phyloP scores from a whole-genome alignment of 768 basidiomycete genomes.

The Plicaturopsis crispa region DNA sequence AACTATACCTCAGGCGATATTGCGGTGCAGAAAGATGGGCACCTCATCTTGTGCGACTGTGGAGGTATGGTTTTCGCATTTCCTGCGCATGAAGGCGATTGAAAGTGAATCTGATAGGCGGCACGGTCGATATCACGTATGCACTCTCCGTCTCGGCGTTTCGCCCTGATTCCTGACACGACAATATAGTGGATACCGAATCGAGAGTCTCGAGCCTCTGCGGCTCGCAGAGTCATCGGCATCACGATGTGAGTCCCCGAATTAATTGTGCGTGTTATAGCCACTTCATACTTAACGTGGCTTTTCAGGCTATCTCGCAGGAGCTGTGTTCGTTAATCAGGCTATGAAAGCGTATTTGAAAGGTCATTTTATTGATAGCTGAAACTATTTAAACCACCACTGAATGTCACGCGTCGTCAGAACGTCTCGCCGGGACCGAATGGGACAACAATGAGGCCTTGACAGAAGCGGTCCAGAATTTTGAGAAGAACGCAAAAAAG shows the following conservation, averaged over 20 bases:
- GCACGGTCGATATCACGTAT: slow-evolving; percentile 15
- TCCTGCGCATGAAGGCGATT: background rate
- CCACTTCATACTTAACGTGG: background rate
- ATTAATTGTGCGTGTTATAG: background rate
- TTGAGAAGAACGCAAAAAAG: slow-evolving; percentile 16
- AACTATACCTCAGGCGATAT: too few species aligned
- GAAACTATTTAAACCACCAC: background rate
- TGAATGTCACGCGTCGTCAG: background rate
- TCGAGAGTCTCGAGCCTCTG: slow-evolving; percentile 5
- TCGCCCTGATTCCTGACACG: background rate
- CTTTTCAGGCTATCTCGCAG: slow-evolving; percentile 13
- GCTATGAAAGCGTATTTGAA: slow-evolving; percentile 12
- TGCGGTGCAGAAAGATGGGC: slow-evolving; percentile 10
- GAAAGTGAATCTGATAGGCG: slow-evolving; percentile 5
- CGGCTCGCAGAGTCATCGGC: slow-evolving; percentile 7
- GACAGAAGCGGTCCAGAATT: slow-evolving; percentile 11
- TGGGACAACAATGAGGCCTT: slow-evolving; percentile 12
- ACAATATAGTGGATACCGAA: slow-evolving; percentile 11
- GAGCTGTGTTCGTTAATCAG: slow-evolving; percentile 14
- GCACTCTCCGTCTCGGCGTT: background rate
- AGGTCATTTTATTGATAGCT: slow-evolving; percentile 1
- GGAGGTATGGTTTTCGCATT: slow-evolving; percentile 14
- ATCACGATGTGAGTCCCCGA: slow-evolving; percentile 11
- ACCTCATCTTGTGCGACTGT: slow-evolving; percentile 22
- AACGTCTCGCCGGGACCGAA: slow-evolving; percentile 10